Base-by-base conservation (phyloP, 2,329 filamentous ascomycete genomes). In the Sporothrix variecibatus region DNA sequence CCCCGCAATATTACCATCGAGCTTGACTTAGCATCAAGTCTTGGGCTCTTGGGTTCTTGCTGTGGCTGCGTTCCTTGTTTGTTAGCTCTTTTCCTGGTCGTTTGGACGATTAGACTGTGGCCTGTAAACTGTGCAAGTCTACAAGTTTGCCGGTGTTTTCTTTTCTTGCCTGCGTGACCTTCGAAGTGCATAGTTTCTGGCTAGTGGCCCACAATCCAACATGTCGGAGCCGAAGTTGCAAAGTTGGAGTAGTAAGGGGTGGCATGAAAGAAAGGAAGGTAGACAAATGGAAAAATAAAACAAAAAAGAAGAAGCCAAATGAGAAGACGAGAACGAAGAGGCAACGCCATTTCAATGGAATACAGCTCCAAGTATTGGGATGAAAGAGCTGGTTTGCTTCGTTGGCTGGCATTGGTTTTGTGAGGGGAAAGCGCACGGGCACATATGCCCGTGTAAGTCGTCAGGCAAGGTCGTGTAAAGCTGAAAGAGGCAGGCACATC, bases 221-320 rank as follows among this genome's bases (percentile, higher is more conserved):
- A 28, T 43, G 11, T 67, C 62, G 38, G 62, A 67, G 62, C 62
- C 62, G 62, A 46, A 67, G 38, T 67, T 43, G 23, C 62, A 67
- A 12, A 28, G 38, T 64, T 64, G 58, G 31, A 31, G 58, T 64
- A 40, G 28, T 9, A 67, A 12, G 34, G 62, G 12, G 58, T 62
- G 17, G 58, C 34, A 40, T 64, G 20, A 15, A 40, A 15, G 38
- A 20, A 67, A 28, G 20, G 26, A 34, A 20, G 15, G 56, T 28
- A 28, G 6, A 20, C 17, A n/a, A 34, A 60, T 34, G 28, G 56
- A 60, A 34, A 34, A 60, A 34, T 34, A 60, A 28, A 60, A 34
- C 56, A 60, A 60, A 60, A 60, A 34, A 60, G 56, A 58, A 17
- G 5, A 56, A 56, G 15, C 56, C 12, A 58, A 60, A 60, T 9